phyloP scores from a whole-genome alignment of 805 yeast species.

The Debaryomyces tyrocola region DNA sequence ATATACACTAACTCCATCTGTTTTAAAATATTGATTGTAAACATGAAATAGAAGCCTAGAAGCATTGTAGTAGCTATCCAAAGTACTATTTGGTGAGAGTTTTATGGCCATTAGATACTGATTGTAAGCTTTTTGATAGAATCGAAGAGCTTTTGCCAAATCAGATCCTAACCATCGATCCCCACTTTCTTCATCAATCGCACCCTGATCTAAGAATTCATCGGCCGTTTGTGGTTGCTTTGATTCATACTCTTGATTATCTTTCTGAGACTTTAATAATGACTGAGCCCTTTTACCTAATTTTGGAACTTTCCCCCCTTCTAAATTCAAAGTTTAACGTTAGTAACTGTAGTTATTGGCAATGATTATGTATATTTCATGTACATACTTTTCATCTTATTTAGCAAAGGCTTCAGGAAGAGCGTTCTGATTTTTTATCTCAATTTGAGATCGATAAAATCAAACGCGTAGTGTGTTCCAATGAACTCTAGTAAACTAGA shows the following conservation, averaged over 20 bases:
- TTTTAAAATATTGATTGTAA: constrained; percentile 48
- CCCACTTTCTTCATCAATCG: constrained; percentile 69
- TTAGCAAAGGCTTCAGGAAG: too few relatives aligned
- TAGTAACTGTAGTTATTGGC: neutral
- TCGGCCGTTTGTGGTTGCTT: constrained; percentile 43
- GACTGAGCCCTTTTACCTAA: constrained; percentile 15
- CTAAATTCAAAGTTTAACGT: neutral
- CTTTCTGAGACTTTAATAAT: constrained; percentile 6
- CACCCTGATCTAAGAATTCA: constrained; percentile 56
- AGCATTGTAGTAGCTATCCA: constrained; percentile 60
- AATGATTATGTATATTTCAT: neutral
- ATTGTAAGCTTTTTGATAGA: constrained; percentile 58
- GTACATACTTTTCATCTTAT: neutral
- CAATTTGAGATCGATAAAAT: neutral
- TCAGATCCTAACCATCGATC: constrained; percentile 74
- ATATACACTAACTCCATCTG: constrained; percentile 43
- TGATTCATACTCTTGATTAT: neutral
- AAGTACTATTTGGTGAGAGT: constrained; percentile 9
- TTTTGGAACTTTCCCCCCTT: constrained; percentile 13
- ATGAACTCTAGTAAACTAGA: too few relatives aligned
- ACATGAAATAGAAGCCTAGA: constrained; percentile 60
- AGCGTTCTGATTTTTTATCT: too few relatives aligned
- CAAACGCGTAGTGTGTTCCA: neutral
- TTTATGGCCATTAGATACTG: constrained; percentile 41
- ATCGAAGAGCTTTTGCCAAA: constrained; percentile 60